Conservation (phyloP, 2,329 filamentous ascomycete genomes). For the Trichoderma atroviride region DNA sequence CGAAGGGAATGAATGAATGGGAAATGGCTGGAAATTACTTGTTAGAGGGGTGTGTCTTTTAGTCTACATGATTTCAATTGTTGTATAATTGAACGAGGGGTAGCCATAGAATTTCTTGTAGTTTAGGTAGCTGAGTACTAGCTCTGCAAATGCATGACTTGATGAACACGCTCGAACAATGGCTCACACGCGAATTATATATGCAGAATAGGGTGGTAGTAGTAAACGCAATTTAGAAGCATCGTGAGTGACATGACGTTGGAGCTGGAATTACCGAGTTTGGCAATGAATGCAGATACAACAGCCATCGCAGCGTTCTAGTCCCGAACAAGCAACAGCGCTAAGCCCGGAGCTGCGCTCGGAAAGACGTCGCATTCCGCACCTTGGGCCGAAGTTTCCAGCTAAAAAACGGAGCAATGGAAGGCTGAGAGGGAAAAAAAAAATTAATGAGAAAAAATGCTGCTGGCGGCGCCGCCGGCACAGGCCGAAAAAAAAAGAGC, state of each 20-base stretch:
- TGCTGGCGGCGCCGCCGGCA: conserved; percentile 20
- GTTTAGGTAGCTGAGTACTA: not conserved
- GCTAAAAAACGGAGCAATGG: conserved; percentile 14
- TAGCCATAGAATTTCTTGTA: conserved; percentile 17
- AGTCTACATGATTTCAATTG: not conserved
- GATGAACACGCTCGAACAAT: not conserved
- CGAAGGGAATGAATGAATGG: not conserved
- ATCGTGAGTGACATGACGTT: not conserved
- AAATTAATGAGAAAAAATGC: not conserved
- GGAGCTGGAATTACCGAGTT: not conserved
- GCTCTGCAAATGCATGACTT: conserved; percentile 10
- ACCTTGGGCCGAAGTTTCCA: conserved; percentile 8
- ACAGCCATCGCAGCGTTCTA: not conserved
- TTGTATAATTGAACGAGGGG: not conserved
- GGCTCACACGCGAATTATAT: not conserved
- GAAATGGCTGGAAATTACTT: conserved; percentile 6
- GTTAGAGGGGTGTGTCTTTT: not conserved
- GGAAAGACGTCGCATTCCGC: conserved; percentile 33
- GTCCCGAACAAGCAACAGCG: not conserved
- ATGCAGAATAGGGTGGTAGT: not conserved
- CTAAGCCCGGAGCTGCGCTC: conserved; percentile 25
- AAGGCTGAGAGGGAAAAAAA: conserved; percentile 2
- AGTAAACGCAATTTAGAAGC: no score
- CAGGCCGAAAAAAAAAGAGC: conserved; percentile 15
- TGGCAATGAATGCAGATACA: not conserved